These are phyloP conservation scores for Angomonas deanei DNA, from an alignment of 208 protist species.

Conservation along the genomic window DNA sequence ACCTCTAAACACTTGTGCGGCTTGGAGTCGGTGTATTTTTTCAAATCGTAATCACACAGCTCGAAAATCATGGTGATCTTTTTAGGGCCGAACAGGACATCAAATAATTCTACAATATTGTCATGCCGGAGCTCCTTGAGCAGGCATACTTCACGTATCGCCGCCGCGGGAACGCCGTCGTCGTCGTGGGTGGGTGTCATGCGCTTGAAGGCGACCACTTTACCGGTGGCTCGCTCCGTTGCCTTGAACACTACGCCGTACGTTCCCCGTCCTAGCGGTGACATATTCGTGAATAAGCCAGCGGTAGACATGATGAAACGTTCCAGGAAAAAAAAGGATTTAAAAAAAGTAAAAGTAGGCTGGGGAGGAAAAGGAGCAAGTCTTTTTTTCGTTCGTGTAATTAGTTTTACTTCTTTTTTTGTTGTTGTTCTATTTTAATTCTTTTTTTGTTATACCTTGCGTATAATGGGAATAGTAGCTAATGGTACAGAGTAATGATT, in stretches of 20 bases:
- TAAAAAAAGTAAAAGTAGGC: background rate
- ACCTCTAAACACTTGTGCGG: slow-evolving; percentile 26
- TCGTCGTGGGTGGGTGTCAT: slow-evolving; percentile 83
- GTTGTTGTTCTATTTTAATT: background rate
- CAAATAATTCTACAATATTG: slow-evolving; percentile 92
- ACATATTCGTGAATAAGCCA: slow-evolving; percentile 85
- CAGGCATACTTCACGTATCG: slow-evolving; percentile 90
- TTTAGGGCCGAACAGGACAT: slow-evolving; percentile 95
- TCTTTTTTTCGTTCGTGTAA: background rate
- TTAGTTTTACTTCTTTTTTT: background rate
- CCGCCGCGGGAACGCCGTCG: slow-evolving; percentile 86
- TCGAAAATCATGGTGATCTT: slow-evolving; percentile 98
- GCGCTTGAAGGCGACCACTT: slow-evolving; percentile 87
- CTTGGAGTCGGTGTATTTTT: slow-evolving; percentile 91
- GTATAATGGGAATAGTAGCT: too few species aligned
- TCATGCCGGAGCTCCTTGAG: slow-evolving; percentile 94
- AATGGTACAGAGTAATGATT: too few species aligned
- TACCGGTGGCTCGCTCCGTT: slow-evolving; percentile 63
- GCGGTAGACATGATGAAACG: slow-evolving; percentile 52
- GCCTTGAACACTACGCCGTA: slow-evolving; percentile 98
- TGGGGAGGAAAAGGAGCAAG: background rate
- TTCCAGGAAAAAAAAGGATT: background rate
- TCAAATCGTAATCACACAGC: slow-evolving; percentile 95
- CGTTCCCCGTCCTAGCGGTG: slow-evolving; percentile 96
- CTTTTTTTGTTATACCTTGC: too few species aligned